Evolutionary conservation across 768 basidiomycete genomes (phyloP).

Genomic region (Auricularia sp.): DNA sequence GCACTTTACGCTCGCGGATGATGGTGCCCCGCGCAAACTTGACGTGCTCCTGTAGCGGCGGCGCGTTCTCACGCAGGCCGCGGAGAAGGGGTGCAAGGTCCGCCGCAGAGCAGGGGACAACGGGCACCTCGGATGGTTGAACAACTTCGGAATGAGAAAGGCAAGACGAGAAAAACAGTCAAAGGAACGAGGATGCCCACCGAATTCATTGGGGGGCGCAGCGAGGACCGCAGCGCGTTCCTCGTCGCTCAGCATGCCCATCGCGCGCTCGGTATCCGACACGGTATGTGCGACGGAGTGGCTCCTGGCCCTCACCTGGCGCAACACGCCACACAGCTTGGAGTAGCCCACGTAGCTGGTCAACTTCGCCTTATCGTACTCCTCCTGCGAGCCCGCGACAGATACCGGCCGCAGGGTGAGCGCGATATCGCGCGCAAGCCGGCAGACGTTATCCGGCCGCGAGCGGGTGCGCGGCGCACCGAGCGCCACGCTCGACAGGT

Average conservation of each 20-base stretch:
- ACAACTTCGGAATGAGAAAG: not conserved
- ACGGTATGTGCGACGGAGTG: not conserved
- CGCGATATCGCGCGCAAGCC: not conserved
- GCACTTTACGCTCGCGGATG: constrained; percentile 9
- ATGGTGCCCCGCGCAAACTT: constrained; percentile 11
- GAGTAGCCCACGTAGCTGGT: not conserved
- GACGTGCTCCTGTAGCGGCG: constrained; percentile 10
- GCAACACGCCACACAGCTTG: not conserved
- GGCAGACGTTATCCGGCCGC: not conserved
- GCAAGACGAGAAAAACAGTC: not conserved
- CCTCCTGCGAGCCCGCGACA: not conserved
- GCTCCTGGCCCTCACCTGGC: not conserved
- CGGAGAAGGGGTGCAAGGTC: constrained; percentile 10
- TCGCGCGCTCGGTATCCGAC: not conserved
- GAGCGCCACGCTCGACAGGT: not conserved
- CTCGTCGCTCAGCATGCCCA: not conserved
- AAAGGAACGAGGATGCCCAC: not conserved
- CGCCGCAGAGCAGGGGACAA: constrained; percentile 8
- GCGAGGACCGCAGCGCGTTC: not conserved
- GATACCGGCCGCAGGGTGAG: not conserved
- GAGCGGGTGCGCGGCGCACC: not conserved
- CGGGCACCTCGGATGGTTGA: constrained; percentile 9
- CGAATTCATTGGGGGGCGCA: not conserved
- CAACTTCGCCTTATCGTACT: not conserved
- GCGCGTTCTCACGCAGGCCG: constrained; percentile 7